Evolutionary conservation across 805 yeast genomes (phyloP), one percentile per base, ranked within the genome.

Genomic region (Candida easanensis): DNA sequence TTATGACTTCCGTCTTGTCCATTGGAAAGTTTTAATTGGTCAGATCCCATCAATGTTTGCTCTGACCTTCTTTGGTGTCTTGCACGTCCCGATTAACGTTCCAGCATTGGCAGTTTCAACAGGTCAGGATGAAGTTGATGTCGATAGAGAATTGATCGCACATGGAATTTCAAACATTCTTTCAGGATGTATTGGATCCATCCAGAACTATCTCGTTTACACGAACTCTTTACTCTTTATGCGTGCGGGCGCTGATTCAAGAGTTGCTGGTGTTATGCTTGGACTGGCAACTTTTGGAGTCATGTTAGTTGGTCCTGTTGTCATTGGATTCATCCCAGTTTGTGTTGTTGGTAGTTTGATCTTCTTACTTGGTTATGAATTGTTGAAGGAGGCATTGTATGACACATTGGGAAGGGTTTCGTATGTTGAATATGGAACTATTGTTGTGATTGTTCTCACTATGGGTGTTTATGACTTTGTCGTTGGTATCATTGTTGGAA

Each of bases 401-500:
- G 98, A 93, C 61, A 88, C 98, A 0, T 74, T 76, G 65, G 93
- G 91, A 4, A 77, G 83, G 49, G 74, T 91, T 37, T 73, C 81
- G 28, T 70, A 63, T 19, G 84, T 87, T 53, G 99, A 93, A 63
- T 93, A 93, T 61, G 53, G 77, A 25, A 93, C 99, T 3, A 84
- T 93, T 45, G 63, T 85, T 9, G 80, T 84, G 7, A 93, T 93
- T 53, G 95, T 95, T n/a, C 66, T 88, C 23, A 83, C 90, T 0
- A 93, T 93, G 98, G 98, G 98, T 3, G 82, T 85, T 1, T 84
- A 88, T 76, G 99, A 93, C 66, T 93, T 93, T 62, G 98, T 93
- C 9, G 76, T 81, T 51, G 99, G 99, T 45, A 88, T 93, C 23
- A 67, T 91, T 43, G 90, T 84, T 16, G 99, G 99, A 38, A 84